These are phyloP conservation scores for Pichia sp. DNA, from an alignment of 1,139 yeast genomes.

Conservation along the genomic window DNA sequence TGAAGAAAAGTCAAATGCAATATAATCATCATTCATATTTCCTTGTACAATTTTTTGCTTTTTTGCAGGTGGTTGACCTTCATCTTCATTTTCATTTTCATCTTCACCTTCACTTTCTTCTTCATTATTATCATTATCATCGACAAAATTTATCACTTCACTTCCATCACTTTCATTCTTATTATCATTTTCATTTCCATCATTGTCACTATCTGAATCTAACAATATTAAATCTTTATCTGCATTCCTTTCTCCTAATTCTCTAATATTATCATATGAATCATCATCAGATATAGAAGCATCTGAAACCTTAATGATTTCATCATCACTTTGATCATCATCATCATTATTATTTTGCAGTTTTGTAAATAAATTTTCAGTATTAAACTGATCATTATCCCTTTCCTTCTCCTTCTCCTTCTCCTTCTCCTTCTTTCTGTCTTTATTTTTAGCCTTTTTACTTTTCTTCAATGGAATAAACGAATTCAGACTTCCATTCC, in stretches of 20 bases:
- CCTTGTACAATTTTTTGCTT: slow-evolving; percentile 7
- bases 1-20: slow-evolving; percentile 51
- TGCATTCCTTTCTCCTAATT: neutral
- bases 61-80: slow-evolving; percentile 9
- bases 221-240: slow-evolving; percentile 5
- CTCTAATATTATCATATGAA: neutral
- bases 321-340: slow-evolving; percentile 7
- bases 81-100: slow-evolving; percentile 1
- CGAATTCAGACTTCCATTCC: too few species aligned
- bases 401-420: neutral
- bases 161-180: slow-evolving; percentile 1
- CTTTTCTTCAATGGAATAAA: slow-evolving; percentile 3
- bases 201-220: slow-evolving; percentile 9
- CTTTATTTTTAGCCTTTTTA: slow-evolving; percentile 14
- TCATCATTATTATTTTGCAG: slow-evolving; percentile 8
- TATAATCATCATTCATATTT: slow-evolving; percentile 50
- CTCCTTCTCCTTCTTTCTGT: slow-evolving; percentile 4
- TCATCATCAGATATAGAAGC: slow-evolving; percentile 5
- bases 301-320: slow-evolving; percentile 11
- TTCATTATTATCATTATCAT: neutral
- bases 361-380: slow-evolving; percentile 10
- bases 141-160: neutral
- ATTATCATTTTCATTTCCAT: neutral
- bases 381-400: neutral
- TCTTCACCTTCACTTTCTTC: slow-evolving; percentile 1